Evolutionary conservation across 1,139 yeast genomes (phyloP).

Genomic region (Candida sp.): DNA sequence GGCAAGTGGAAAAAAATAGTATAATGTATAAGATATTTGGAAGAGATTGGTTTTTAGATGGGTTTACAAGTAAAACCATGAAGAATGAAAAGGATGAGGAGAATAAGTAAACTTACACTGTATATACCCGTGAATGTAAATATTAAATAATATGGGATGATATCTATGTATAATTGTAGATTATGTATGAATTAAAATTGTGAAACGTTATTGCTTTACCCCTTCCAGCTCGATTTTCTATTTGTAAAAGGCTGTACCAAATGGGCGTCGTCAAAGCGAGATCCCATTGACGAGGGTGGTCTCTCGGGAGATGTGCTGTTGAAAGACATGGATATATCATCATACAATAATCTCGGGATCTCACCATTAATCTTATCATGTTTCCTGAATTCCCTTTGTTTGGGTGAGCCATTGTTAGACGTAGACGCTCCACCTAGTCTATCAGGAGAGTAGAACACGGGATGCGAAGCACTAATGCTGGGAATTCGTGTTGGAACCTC

Average conservation of each 20-base stretch:
- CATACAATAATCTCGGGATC: constrained; percentile 1
- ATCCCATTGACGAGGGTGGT: constrained; percentile 32
- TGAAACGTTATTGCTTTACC: background rate
- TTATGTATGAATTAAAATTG: background rate
- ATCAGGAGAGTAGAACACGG: constrained; percentile 27
- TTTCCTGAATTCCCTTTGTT: background rate
- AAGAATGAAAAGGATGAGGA: constrained; percentile 7
- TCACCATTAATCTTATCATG: too few species aligned
- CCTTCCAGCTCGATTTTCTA: constrained; percentile 24
- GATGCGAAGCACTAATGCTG: constrained; percentile 27
- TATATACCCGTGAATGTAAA: constrained; percentile 3
- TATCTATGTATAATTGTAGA: too few species aligned
- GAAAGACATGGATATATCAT: constrained; percentile 8
- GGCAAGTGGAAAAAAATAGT: constrained; percentile 36
- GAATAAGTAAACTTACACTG: background rate
- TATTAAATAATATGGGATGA: background rate
- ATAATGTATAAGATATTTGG: constrained; percentile 40
- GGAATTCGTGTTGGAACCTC: constrained; percentile 23
- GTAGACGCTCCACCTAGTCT: background rate
- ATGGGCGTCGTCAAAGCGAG: constrained; percentile 32
- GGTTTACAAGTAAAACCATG: constrained; percentile 45
- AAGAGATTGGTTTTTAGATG: constrained; percentile 42
- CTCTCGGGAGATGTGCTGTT: constrained; percentile 32
- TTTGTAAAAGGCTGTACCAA: constrained; percentile 24
- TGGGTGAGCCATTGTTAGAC: constrained; percentile 1